phyloP scores from a whole-genome alignment of 768 basidiomycete genomes.

The Kockovaella imperatae region DNA sequence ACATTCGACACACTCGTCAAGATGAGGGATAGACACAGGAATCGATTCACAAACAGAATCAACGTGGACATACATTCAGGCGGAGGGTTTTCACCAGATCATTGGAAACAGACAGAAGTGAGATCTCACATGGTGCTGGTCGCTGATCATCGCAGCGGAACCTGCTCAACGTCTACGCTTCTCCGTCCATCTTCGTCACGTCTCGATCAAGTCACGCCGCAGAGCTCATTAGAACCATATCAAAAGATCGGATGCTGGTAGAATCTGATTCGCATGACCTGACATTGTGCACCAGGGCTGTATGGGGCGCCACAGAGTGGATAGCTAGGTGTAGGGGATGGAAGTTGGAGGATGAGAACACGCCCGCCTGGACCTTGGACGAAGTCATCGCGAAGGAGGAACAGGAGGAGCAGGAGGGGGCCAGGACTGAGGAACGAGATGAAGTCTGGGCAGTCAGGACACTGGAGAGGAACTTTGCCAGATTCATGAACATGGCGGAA shows the following conservation, averaged over 20 bases:
- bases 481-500: constrained; percentile 21
- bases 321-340: constrained; percentile 72
- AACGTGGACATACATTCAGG: constrained; percentile 88
- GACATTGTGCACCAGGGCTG: constrained; percentile 53
- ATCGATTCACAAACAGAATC: constrained; percentile 54
- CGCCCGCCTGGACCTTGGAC: background rate
- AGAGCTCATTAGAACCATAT: constrained; percentile 59
- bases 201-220: constrained; percentile 59
- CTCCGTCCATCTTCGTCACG: constrained; percentile 80
- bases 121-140: constrained; percentile 19
- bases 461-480: constrained; percentile 30
- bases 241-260: constrained; percentile 62
- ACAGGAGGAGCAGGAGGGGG: background rate
- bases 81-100: constrained; percentile 64
- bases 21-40: constrained; percentile 56
- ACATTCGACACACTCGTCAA: constrained; percentile 60
- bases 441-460: constrained; percentile 26
- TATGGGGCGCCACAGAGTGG: constrained; percentile 68
- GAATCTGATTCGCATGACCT: constrained; percentile 80
- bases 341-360: constrained; percentile 54
- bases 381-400: background rate
- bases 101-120: constrained; percentile 69
- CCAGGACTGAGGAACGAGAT: background rate
- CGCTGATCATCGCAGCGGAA: constrained; percentile 49
- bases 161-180: constrained; percentile 73